Evolutionary conservation across 306 rosid genomes (phyloP), one percentile per base, ranked within the genome.

Genomic region (Leucaena leucocephala): DNA sequence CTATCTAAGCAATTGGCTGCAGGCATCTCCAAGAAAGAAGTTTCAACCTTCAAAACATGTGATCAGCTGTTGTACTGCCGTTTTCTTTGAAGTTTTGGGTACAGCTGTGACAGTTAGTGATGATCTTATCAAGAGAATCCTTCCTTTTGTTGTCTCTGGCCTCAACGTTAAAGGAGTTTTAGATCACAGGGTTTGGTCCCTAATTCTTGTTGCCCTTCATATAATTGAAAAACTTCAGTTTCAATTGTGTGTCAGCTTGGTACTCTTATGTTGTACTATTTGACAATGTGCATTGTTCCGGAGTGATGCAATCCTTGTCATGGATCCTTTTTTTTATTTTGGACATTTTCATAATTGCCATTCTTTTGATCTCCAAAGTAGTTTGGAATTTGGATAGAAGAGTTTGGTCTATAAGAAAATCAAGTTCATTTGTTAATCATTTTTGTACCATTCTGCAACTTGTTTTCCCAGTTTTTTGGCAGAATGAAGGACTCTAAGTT

Each of bases 11-110:
- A 74, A 27, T 82, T 74, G 78, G 40, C 74, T 70, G 22, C 84
- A 92, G 98, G 98, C 94, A 74, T 85, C 90, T 74, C 88, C 87
- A 7, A 83, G 93, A 16, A 92, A 92, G 87, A 93, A 90, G 84
- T 79, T 84, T 85, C 88, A 76, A 68, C 90, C 92, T 75, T 90
- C 98, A 57, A 80, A 84, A 80, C 84, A 85, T 6, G 85, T 88
- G 44, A 82, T 95, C 80, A 79, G 90, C 73, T 90, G 91, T 70
- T 95, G 98, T 82, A 90, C 98, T 49, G 98, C 98, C 78, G 97
- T 95, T 82, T 84, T 91, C 8, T 48, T 91, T 4, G 98, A 95
- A 87, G 91, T 84, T 55, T 85, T 95, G 94, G 98, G 97, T 75
- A 84, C 94, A 13, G 76, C 84, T 72, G 66, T 85, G 69, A 84